These are phyloP conservation scores for Venturia oleaginea DNA, from an alignment of 2,329 filamentous ascomycete genomes.

Conservation along the genomic window DNA sequence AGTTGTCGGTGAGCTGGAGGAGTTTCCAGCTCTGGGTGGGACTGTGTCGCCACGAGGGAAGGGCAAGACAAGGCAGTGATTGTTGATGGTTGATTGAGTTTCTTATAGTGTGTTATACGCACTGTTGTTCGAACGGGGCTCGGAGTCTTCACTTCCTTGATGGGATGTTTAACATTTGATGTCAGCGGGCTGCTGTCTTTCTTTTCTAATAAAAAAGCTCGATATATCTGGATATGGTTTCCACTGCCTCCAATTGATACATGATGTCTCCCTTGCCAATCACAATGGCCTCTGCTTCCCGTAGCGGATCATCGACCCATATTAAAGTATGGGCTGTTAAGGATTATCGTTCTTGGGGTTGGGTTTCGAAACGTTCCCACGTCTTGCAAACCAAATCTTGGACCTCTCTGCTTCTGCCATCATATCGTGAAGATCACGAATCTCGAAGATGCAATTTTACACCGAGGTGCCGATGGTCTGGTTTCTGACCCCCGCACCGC, in stretches of 20 bases:
- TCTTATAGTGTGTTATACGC: not conserved
- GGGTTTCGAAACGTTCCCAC: too few relatives aligned
- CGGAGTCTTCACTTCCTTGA: not conserved
- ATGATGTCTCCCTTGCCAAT: too few relatives aligned
- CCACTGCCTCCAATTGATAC: too few relatives aligned
- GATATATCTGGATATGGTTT: not conserved
- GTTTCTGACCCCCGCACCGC: too few relatives aligned
- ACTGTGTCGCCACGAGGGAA: constrained; percentile 3
- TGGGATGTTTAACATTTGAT: not conserved
- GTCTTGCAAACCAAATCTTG: not conserved
- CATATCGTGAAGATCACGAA: too few relatives aligned
- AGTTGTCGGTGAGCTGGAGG: not conserved
- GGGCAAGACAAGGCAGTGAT: constrained; percentile 6
- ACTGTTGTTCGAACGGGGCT: not conserved
- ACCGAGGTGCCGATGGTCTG: too few relatives aligned
- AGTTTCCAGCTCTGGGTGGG: constrained; percentile 5
- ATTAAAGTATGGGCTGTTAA: not conserved
- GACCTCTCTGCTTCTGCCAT: too few relatives aligned
- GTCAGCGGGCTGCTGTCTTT: not conserved
- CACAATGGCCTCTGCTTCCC: too few relatives aligned
- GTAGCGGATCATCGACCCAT: not conserved
- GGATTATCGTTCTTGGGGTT: too few relatives aligned
- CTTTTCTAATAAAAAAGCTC: not conserved
- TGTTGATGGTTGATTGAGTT: not conserved
- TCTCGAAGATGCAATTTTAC: too few relatives aligned